phyloP scores from a whole-genome alignment of 495 filamentous ascomycete genomes.

The Xylaria intraflava region DNA sequence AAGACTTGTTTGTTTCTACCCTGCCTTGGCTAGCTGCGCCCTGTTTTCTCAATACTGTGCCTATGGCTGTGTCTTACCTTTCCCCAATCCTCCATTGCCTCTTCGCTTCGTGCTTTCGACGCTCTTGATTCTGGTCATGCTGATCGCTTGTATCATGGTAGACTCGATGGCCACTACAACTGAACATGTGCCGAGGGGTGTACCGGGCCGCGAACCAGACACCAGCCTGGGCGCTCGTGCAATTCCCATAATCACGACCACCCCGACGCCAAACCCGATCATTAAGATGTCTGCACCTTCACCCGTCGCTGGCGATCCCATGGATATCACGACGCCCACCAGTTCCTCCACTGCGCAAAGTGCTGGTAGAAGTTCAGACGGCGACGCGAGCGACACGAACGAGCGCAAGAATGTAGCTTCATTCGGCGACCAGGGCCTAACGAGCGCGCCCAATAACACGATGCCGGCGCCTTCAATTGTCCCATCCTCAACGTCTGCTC shows the following conservation, averaged over 20 bases:
- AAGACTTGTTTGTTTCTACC: not conserved
- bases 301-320: constrained; percentile 41
- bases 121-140: constrained; percentile 17
- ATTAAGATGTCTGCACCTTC: constrained; percentile 46
- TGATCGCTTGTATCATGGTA: constrained; percentile 23
- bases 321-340: constrained; percentile 46
- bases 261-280: constrained; percentile 29
- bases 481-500: constrained; percentile 23
- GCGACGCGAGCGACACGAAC: constrained; percentile 33
- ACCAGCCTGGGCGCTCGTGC: constrained; percentile 40
- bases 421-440: constrained; percentile 25
- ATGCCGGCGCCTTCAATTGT: constrained; percentile 10
- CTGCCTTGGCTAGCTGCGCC: not conserved
- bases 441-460: constrained; percentile 18
- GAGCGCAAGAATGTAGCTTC: constrained; percentile 23
- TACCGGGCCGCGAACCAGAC: constrained; percentile 30
- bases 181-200: constrained; percentile 41
- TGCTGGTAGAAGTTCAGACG: constrained; percentile 40
- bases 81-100: constrained; percentile 3
- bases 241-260: constrained; percentile 39
- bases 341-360: constrained; percentile 37
- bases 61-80: not conserved
- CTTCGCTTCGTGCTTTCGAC: constrained; percentile 18
- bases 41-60: not conserved
- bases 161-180: constrained; percentile 44